Percentiles rank a stretch among this genome's conserved stretches.
phyloP scores from a whole-genome alignment of 495 filamentous ascomycete species.

The Tuber borchii region DNA sequence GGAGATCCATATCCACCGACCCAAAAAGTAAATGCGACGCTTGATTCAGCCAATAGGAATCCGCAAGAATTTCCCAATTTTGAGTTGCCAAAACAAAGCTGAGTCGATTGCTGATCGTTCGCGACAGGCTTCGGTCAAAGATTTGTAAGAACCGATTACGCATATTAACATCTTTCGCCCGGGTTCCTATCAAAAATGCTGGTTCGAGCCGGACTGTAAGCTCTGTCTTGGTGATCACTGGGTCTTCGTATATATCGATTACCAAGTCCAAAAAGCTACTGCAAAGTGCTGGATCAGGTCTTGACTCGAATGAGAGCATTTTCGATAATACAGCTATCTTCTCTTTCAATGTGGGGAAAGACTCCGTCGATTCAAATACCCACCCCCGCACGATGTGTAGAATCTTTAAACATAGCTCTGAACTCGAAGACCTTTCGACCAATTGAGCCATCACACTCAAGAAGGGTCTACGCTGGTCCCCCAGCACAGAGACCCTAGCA shows the following conservation, averaged over 20 bases:
- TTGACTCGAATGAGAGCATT: conserved; percentile 89
- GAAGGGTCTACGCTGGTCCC: conserved; percentile 84
- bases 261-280: conserved; percentile 91
- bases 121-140: conserved; percentile 83
- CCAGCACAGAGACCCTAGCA: conserved; percentile 85
- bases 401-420: conserved; percentile 79
- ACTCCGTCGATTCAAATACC: conserved; percentile 89
- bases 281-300: conserved; percentile 71
- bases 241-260: conserved; percentile 94
- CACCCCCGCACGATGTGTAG: conserved; percentile 88
- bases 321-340: conserved; percentile 95
- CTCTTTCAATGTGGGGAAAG: conserved; percentile 93
- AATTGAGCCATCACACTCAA: conserved; percentile 88
- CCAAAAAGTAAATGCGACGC: conserved; percentile 86
- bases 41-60: conserved; percentile 95
- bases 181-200: conserved; percentile 90
- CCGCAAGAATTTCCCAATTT: conserved; percentile 91
- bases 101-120: conserved; percentile 74
- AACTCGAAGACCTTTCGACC: conserved; percentile 86
- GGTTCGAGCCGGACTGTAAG: conserved; percentile 94
- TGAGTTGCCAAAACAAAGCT: conserved; percentile 86
- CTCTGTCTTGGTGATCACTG: conserved; percentile 88
- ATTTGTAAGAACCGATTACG: conserved; percentile 91
- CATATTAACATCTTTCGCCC: conserved; percentile 94
- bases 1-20: conserved; percentile 73